phyloP scores from a whole-genome alignment of 2,329 filamentous ascomycete genomes.

The Annulohypoxylon truncatum region DNA sequence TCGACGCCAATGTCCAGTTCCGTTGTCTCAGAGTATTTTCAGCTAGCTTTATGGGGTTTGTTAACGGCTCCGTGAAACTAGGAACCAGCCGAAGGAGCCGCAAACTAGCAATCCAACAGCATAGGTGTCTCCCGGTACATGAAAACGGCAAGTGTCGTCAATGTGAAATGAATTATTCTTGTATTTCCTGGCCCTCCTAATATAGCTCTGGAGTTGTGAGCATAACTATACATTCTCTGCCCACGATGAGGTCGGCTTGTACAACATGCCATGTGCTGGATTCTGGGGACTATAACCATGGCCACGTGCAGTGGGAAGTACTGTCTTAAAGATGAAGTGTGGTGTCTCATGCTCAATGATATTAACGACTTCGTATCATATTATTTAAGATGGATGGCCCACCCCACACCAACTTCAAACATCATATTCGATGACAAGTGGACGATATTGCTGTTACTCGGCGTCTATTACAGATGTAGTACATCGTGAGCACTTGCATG shows the following conservation, averaged over 20 bases:
- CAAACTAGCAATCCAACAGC: conserved; percentile 1
- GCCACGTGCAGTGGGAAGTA: conserved; percentile 24
- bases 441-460: background rate
- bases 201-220: background rate
- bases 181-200: background rate
- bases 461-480: background rate
- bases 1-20: background rate
- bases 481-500: background rate
- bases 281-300: background rate
- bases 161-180: background rate
- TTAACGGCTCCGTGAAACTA: conserved; percentile 14
- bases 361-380: background rate
- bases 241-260: background rate
- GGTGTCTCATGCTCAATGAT: background rate
- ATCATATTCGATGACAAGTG: background rate
- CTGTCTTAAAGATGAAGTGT: conserved; percentile 11
- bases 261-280: conserved; percentile 8
- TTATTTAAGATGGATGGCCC: background rate
- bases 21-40: conserved; percentile 13
- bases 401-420: background rate
- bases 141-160: background rate
- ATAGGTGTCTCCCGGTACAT: background rate
- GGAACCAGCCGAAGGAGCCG: conserved; percentile 10
- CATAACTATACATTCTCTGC: background rate
- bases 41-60: conserved; percentile 7